These are phyloP conservation scores for Citrus sp. DNA, from an alignment of 345 rosid species.

Conservation along the genomic window DNA sequence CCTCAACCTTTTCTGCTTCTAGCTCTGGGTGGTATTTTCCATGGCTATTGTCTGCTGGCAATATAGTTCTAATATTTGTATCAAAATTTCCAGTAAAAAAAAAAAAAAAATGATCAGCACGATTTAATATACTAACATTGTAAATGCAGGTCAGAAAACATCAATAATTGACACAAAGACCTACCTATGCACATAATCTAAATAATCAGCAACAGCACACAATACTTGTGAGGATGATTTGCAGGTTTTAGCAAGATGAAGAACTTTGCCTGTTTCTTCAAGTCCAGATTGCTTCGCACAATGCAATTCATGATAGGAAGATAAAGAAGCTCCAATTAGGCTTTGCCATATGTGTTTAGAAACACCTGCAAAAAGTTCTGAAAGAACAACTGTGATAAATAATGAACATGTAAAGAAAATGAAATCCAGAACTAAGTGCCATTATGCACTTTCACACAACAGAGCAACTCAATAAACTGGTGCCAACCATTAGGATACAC, in stretches of 20 bases:
- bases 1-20: conserved; percentile 35
- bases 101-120: conserved; percentile 17
- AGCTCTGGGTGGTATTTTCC: conserved; percentile 44
- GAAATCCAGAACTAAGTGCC: conserved; percentile 1
- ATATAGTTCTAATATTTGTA: conserved; percentile 36
- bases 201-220: conserved; percentile 69
- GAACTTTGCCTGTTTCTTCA: conserved; percentile 47
- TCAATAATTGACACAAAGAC: conserved; percentile 15
- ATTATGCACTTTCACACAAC: neutral
- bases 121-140: neutral
- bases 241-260: conserved; percentile 57
- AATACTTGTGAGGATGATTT: conserved; percentile 65
- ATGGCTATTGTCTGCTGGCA: conserved; percentile 27
- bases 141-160: neutral
- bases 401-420: conserved; percentile 1
- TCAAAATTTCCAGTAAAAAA: conserved; percentile 6
- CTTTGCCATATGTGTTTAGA: conserved; percentile 59
- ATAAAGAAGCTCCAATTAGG: conserved; percentile 65
- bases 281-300: conserved; percentile 21
- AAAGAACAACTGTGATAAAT: conserved; percentile 17
- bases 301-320: conserved; percentile 39
- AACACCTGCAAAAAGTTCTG: conserved; percentile 54
- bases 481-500: conserved; percentile 1
- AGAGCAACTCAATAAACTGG: neutral
- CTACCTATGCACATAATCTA: conserved; percentile 64